Percentiles rank a stretch among this genome's conserved stretches.
These are phyloP conservation scores for Elongisporangium undulatum DNA, from an alignment of 352 stramenopile species.

Conservation along the genomic window DNA sequence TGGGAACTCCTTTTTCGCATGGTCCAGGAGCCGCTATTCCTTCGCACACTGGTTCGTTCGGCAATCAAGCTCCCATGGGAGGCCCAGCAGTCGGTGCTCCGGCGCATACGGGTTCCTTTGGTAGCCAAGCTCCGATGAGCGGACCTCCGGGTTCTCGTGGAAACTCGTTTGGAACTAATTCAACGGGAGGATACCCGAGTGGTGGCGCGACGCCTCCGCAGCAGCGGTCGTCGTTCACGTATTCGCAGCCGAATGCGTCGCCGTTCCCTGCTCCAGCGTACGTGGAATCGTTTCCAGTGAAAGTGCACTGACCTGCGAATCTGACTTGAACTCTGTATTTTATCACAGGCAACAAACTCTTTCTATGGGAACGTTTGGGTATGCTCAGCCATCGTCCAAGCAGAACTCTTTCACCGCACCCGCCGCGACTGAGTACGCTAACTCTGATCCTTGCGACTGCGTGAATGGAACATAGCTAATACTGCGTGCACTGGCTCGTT, in stretches of 20 bases:
- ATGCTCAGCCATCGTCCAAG: not conserved
- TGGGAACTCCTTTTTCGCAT: conserved; percentile 7
- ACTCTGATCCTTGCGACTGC: not conserved
- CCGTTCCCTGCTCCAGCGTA: not conserved
- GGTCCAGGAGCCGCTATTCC: not conserved
- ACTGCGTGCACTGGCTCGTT: conserved; percentile 1
- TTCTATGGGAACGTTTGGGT: not conserved
- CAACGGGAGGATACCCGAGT: not conserved
- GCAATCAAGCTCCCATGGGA: conserved; percentile 6
- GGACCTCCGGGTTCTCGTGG: conserved; percentile 19
- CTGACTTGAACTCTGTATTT: not conserved
- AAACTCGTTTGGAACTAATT: conserved; percentile 25
- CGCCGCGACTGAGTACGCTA: not conserved
- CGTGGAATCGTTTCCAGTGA: not conserved
- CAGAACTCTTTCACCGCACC: not conserved
- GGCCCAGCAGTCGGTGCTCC: conserved; percentile 3
- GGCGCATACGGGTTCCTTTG: conserved; percentile 6
- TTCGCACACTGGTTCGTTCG: not conserved
- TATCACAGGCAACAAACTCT: not conserved
- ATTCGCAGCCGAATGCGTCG: conserved; percentile 1
- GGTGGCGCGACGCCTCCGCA: not conserved
- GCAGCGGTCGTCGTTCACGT: conserved; percentile 9
- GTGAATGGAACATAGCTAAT: conserved; percentile 6
- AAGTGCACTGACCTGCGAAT: not conserved
- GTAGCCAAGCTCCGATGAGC: conserved; percentile 7